Evolutionary conservation across 192 early-diverging fungal species (phyloP), one percentile per base, ranked within the genome.

Genomic region (Podila verticillata): DNA sequence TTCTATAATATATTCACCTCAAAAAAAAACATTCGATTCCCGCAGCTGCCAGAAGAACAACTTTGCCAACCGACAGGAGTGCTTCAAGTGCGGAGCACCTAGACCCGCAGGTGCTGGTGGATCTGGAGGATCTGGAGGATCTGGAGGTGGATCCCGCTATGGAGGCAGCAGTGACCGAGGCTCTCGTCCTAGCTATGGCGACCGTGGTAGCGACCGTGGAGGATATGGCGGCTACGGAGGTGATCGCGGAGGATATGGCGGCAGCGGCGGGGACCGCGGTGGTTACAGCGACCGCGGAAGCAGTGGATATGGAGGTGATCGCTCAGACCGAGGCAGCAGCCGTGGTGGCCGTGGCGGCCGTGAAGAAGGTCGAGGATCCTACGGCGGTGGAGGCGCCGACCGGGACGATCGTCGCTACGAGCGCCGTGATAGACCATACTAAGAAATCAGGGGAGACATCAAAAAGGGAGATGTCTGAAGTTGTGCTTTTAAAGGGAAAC

Each of bases 41-140:
- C 28, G 26, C 70, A 92, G 91, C 26, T 92, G 91, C 60, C 78
- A 87, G 8, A 87, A 88, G 66, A 91, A 87, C 66, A 92, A 92
- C 65, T 92, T 92, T 80, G 89, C 91, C 15, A 81, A 89, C 62
- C 54, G 91, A 66, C 75, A 83, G 63, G 86, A 87, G 48, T 93
- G 91, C 69, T 91, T 90, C 69, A 83, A 85, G 66, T 93, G 91
- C 61, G 85, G 90, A 26, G 82, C 86, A 19, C 87, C 88, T 28
- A 85, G 88, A 54, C 86, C 89, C 34, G 80, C 82, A 57, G 89
- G 85, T 26, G 66, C 70, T 15, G 65, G 72, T 9, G 62, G n/a
- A n/a, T n/a, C n/a, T n/a, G n/a, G 66, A 48, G 5, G 57, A 35
- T 34, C 68, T 34, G 69, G 72, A 57, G 64, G 68, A 39, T 13